Conservation (phyloP, 179 eudicot genomes). For the Vitellaria paradoxa region DNA sequence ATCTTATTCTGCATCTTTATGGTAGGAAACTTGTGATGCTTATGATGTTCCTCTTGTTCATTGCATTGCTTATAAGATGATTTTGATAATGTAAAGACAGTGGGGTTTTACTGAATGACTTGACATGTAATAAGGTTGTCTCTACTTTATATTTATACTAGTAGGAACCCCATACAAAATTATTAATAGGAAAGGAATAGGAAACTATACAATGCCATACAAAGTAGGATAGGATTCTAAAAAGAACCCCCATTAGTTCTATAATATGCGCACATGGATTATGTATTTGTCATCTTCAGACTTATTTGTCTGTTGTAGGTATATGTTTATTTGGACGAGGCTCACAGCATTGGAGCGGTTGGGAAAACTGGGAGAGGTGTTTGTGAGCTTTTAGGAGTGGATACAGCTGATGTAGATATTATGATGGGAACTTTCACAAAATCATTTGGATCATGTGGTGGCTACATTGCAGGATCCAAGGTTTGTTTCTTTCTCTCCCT, state of each 20-base stretch:
- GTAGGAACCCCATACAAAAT: no score
- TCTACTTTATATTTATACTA: no score
- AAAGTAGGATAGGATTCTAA: no score
- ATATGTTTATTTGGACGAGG: constrained; percentile 88
- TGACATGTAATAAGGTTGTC: no score
- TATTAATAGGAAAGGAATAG: no score
- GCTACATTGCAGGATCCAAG: constrained; percentile 98
- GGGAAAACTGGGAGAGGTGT: constrained; percentile 96
- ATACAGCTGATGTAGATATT: constrained; percentile 95
- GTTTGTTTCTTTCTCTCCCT: constrained; percentile 32
- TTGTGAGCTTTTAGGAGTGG: constrained; percentile 96
- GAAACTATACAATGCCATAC: not conserved
- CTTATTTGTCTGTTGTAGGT: constrained; percentile 41
- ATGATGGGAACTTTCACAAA: constrained; percentile 99
- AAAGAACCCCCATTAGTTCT: not conserved
- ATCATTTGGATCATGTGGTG: constrained; percentile 98
- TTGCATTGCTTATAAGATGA: not conserved
- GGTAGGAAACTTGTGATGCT: not conserved
- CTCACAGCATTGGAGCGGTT: constrained; percentile 98
- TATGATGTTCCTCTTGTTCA: not conserved
- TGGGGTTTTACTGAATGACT: no score
- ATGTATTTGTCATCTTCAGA: not conserved
- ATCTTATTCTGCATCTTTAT: not conserved
- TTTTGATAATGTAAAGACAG: no score
- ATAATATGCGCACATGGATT: not conserved